These are phyloP conservation scores for Eleusine indica DNA, from an alignment of 176 grass and related monocot species.

Conservation along the genomic window DNA sequence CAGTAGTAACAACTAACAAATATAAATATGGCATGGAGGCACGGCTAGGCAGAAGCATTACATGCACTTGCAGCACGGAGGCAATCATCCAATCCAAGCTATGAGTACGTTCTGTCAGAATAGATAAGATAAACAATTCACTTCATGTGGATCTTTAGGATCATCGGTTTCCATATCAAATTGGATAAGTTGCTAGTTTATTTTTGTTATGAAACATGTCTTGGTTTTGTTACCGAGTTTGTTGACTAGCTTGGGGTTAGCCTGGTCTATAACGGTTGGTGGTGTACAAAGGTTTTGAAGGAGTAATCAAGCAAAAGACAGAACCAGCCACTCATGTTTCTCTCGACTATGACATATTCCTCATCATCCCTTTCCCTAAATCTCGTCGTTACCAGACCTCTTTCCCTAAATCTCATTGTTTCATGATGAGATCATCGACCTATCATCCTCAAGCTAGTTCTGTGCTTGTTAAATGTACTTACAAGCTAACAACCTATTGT, in stretches of 20 bases:
- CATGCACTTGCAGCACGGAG: neutral
- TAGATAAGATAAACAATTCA: neutral
- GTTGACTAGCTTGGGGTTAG: neutral
- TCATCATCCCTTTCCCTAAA: too few species aligned
- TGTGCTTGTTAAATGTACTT: neutral
- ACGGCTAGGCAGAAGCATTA: neutral
- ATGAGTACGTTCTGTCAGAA: neutral
- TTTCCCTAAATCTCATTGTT: neutral
- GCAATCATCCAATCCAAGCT: neutral
- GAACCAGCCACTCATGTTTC: neutral
- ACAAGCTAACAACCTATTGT: too few species aligned
- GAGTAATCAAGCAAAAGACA: neutral
- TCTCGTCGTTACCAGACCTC: neutral
- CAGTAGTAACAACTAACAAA: neutral
- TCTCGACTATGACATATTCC: too few species aligned
- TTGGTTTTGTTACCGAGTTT: neutral
- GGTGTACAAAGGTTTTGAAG: neutral
- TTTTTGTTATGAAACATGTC: neutral
- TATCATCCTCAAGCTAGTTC: neutral
- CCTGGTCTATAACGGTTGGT: neutral
- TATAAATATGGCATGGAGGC: neutral
- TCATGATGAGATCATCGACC: conserved; percentile 6
- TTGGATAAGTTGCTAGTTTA: neutral
- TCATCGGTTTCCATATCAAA: neutral
- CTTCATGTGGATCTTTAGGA: neutral